Conservation (phyloP, 352 stramenopile genomes). For the Globisporangium uncinulatum region DNA sequence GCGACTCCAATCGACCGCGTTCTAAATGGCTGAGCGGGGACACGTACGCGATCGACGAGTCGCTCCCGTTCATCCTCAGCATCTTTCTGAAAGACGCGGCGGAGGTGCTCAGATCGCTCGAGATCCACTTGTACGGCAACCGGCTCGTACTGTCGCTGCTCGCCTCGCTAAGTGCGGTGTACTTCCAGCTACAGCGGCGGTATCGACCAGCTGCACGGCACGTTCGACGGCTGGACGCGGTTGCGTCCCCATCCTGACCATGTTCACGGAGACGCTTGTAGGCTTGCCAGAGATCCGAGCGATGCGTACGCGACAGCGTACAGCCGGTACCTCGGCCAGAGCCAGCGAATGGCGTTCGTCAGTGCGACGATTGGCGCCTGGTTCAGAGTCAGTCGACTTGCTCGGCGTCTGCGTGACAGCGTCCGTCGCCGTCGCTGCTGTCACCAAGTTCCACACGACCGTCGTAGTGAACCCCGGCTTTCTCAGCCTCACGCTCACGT, state of each 20-base stretch:
- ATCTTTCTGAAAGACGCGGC: slow-evolving; percentile 81
- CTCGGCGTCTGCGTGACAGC: slow-evolving; percentile 77
- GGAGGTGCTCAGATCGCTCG: slow-evolving; percentile 62
- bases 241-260: slow-evolving; percentile 63
- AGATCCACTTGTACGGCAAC: slow-evolving; percentile 79
- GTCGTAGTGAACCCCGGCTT: slow-evolving; percentile 58
- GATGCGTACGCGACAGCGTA: slow-evolving; percentile 40
- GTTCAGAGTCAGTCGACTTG: slow-evolving; percentile 84
- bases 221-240: slow-evolving; percentile 57
- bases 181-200: slow-evolving; percentile 48
- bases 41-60: slow-evolving; percentile 80
- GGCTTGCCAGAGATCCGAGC: slow-evolving; percentile 62
- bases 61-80: no score
- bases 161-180: slow-evolving; percentile 56
- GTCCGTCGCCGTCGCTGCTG: slow-evolving; percentile 75
- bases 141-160: slow-evolving; percentile 68
- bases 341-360: slow-evolving; percentile 76
- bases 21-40: slow-evolving; percentile 77
- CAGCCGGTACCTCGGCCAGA: slow-evolving; percentile 41
- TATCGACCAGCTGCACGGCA: slow-evolving; percentile 77
- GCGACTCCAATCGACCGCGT: slow-evolving; percentile 58
- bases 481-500: slow-evolving; percentile 84
- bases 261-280: slow-evolving; percentile 71
- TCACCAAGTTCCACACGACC: slow-evolving; percentile 56
- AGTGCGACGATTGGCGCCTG: slow-evolving; percentile 64